Conservation (phyloP, 805 yeast species). For the Metschnikowia cerradonensis region DNA sequence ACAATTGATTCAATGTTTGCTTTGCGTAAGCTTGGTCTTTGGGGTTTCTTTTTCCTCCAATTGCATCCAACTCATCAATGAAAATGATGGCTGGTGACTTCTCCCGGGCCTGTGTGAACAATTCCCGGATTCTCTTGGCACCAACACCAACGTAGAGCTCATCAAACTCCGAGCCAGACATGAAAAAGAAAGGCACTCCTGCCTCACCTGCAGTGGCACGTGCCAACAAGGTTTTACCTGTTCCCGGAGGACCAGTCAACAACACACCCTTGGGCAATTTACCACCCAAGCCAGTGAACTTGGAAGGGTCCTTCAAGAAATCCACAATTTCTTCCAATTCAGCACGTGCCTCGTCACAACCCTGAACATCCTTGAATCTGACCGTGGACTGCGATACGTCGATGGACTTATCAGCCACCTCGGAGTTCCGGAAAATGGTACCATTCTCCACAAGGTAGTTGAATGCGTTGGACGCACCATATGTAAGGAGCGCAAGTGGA, state of each 20-base stretch:
- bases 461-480: slow-evolving; percentile 76
- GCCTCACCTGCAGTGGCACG: slow-evolving; percentile 99
- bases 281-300: slow-evolving; percentile 95
- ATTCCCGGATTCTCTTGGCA: slow-evolving; percentile 94
- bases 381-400: slow-evolving; percentile 85
- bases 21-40: slow-evolving; percentile 97
- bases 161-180: slow-evolving; percentile 98
- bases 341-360: slow-evolving; percentile 97
- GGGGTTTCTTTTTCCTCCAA: slow-evolving; percentile 97
- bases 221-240: slow-evolving; percentile 95
- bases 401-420: slow-evolving; percentile 70
- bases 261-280: slow-evolving; percentile 96
- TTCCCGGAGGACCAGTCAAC: slow-evolving; percentile 98
- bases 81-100: slow-evolving; percentile 96
- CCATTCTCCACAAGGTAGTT: slow-evolving; percentile 79
- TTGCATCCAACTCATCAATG: slow-evolving; percentile 97
- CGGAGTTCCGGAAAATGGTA: slow-evolving; percentile 70
- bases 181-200: slow-evolving; percentile 95
- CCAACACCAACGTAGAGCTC: slow-evolving; percentile 99
- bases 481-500: slow-evolving; percentile 74
- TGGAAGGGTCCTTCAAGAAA: slow-evolving; percentile 91
- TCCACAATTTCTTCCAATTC: slow-evolving; percentile 98
- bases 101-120: slow-evolving; percentile 88
- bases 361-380: slow-evolving; percentile 88
- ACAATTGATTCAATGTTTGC: slow-evolving; percentile 91